Base-by-base conservation (phyloP, 2,329 filamentous ascomycete genomes). In the Diaporthe humulicola region DNA sequence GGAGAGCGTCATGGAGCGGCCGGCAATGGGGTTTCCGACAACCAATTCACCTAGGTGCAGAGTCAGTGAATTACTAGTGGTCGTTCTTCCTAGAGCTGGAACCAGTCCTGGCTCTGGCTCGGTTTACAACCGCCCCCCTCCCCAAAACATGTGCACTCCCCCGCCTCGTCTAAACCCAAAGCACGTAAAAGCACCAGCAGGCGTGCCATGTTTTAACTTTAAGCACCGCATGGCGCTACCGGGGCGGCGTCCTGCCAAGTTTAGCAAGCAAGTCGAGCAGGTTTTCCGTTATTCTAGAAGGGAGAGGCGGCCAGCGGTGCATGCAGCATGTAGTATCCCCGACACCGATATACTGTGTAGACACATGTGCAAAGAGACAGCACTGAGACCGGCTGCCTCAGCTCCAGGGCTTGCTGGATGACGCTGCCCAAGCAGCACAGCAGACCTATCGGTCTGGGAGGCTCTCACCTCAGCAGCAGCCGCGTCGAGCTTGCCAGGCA, bases 221-320 rank as follows among this genome's bases (percentile, higher is more conserved):
- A 22, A 67, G 45, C 30, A 66, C 40, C 25, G 28, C 60, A 52
- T 67, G 64, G 64, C 64, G 17, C 64, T 54, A 69, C 48, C 48
- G 48, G 22, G 33, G n/a, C 64, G n/a, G n/a, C n/a, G 22, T 30
- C 48, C 4, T 67, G 64, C 60, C 64, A 54, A 67, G 45, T 19
- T 30, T 19, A 25, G 14, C 45, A 52, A 25, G 30, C 64, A 25
- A 54, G 22, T 17, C 48, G 19, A 52, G 30, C 45, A 52, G 64
- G 33, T 54, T 52, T 69, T 40, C 64, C 33, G 9, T 28, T 9
- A 4, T 69, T 69, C 64, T 54, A 69, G 64, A 69, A 69, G 64
- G 22, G 10, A 36, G 42, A 52, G 22, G 61, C 30, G 17, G 48
- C 48, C 45, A 69, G 64, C 30, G 40, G 33, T 40, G 64, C 64